phyloP scores from a whole-genome alignment of 129 eudicot species.

The Centaurea solstitialis region DNA sequence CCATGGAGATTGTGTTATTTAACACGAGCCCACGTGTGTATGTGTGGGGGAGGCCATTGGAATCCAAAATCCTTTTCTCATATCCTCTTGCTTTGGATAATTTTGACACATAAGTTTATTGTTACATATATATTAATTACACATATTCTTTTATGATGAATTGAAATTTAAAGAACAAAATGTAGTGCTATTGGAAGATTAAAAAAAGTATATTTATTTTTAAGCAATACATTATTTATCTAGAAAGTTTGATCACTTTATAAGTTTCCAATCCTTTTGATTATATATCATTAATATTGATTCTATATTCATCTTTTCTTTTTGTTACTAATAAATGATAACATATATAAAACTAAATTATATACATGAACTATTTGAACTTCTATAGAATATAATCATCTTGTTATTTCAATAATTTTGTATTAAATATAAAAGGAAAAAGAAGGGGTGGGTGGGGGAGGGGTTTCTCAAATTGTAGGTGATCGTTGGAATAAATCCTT shows the following conservation, averaged over 20 bases:
- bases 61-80: background rate
- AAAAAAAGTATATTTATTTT: background rate
- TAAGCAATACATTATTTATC: background rate
- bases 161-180: background rate
- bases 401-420: too few species aligned
- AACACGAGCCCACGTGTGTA: constrained; percentile 23
- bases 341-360: too few species aligned
- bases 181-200: background rate
- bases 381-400: too few species aligned
- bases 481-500: background rate
- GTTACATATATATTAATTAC: background rate
- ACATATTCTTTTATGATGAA: background rate
- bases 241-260: too few species aligned
- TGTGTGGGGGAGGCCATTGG: constrained; percentile 17
- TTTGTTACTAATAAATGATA: too few species aligned
- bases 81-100: background rate
- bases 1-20: background rate
- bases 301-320: too few species aligned
- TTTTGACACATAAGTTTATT: background rate
- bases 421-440: background rate
- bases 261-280: too few species aligned
- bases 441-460: background rate
- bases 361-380: too few species aligned
- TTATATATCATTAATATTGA: too few species aligned
- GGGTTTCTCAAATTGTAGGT: background rate